These are phyloP conservation scores for Sclerotinia nivalis DNA, from an alignment of 2,329 filamentous ascomycete species.

Conservation along the genomic window DNA sequence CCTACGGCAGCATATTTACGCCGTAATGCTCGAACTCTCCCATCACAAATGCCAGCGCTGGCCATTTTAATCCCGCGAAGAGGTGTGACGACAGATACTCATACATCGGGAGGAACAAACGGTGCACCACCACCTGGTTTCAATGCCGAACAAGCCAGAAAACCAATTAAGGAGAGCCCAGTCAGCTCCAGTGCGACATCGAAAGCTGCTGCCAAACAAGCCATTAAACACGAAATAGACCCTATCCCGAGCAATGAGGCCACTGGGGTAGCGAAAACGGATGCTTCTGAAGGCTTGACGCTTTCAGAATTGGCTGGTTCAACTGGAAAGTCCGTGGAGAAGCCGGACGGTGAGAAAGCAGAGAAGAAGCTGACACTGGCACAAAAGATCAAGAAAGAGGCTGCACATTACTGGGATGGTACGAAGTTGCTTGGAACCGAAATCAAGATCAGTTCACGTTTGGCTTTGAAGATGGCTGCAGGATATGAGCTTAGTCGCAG, in stretches of 20 bases:
- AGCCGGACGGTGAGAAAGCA: constrained; percentile 67
- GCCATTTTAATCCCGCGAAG: constrained; percentile 59
- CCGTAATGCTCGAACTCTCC: constrained; percentile 40
- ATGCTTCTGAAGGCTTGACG: constrained; percentile 37
- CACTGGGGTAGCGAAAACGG: constrained; percentile 40
- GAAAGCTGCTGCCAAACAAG: constrained; percentile 34
- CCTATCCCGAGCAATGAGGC: constrained; percentile 32
- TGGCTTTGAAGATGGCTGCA: constrained; percentile 95
- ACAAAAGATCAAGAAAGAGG: constrained; percentile 94
- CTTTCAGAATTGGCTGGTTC: constrained; percentile 63
- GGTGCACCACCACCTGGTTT: constrained; percentile 68
- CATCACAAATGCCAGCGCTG: constrained; percentile 48
- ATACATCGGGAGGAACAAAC: constrained; percentile 48
- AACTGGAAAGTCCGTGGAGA: constrained; percentile 62
- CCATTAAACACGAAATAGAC: constrained; percentile 35
- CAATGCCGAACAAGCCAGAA: constrained; percentile 68
- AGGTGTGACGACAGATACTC: constrained; percentile 59
- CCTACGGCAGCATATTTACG: constrained; percentile 39
- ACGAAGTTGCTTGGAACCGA: constrained; percentile 93
- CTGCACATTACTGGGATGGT: constrained; percentile 95
- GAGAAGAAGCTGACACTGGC: constrained; percentile 84
- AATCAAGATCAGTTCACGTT: constrained; percentile 84
- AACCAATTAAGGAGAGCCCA: constrained; percentile 51
- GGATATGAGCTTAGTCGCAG: constrained; percentile 94
- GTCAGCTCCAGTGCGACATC: constrained; percentile 39